These are phyloP conservation scores for Casuarina cunninghamiana DNA, from an alignment of 306 rosid genomes.

Conservation along the genomic window DNA sequence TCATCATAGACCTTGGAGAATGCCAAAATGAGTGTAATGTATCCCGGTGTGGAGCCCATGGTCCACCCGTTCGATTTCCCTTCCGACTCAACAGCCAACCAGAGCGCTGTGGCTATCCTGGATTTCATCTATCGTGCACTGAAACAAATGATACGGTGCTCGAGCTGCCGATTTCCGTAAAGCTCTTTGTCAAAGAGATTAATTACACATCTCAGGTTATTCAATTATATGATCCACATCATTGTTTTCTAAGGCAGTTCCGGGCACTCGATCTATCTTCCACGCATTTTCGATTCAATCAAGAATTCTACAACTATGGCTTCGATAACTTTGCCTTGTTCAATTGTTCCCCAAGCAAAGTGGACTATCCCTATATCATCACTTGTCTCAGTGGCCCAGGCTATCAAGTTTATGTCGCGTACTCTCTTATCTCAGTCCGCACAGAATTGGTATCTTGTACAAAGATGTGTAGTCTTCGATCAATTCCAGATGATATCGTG, in stretches of 20 bases:
- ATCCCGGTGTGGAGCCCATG: constrained; percentile 18
- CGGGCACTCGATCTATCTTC: neutral
- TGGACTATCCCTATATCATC: rapidly evolving
- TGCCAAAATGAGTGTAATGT: neutral
- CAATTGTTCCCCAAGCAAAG: neutral
- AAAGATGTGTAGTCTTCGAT: neutral
- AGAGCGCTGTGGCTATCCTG: constrained; percentile 21
- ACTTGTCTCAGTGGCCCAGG: neutral
- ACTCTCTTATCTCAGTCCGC: rapidly evolving
- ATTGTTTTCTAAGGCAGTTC: neutral
- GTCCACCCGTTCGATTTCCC: constrained; percentile 36
- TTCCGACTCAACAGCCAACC: constrained; percentile 27
- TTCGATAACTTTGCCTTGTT: neutral
- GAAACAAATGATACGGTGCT: neutral
- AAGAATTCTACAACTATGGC: neutral
- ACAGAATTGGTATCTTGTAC: neutral
- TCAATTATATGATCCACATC: neutral
- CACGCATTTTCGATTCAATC: neutral
- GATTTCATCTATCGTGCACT: neutral
- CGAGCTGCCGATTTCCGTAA: neutral
- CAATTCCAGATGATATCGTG: neutral
- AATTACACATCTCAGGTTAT: neutral
- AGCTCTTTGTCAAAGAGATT: neutral
- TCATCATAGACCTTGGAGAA: constrained; percentile 1
- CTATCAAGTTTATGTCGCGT: neutral